Percentiles rank a stretch among this genome's conserved stretches.
Conservation (phyloP, 1,139 yeast species). For the Nakaseomyces glabratus region DNA sequence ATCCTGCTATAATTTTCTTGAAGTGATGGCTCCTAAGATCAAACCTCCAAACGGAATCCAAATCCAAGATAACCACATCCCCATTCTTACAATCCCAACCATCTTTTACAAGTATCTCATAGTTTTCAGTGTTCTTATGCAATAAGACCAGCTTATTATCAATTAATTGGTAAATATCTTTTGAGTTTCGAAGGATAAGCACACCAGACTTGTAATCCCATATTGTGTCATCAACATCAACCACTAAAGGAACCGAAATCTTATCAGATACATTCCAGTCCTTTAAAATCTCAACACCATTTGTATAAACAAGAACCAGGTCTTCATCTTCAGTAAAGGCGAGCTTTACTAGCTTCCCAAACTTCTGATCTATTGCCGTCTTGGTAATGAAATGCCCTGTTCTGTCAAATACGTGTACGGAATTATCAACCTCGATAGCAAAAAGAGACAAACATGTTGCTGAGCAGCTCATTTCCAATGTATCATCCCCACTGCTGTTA, state of each 20-base stretch:
- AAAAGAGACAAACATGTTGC: too few species aligned
- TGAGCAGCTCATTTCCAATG: too few species aligned
- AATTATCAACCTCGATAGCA: constrained; percentile 17
- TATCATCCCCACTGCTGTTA: too few species aligned
- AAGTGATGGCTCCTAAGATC: constrained; percentile 11
- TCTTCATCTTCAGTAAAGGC: constrained; percentile 50
- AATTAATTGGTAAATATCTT: constrained; percentile 17
- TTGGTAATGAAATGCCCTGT: constrained; percentile 16
- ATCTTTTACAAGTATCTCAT: constrained; percentile 23
- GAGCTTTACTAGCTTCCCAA: constrained; percentile 47
- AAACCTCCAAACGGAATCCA: constrained; percentile 17
- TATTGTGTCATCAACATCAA: constrained; percentile 19
- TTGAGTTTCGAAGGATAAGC: constrained; percentile 17
- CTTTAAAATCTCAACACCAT: constrained; percentile 37
- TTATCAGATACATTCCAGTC: constrained; percentile 57
- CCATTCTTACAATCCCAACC: constrained; percentile 25
- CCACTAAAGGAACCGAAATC: constrained; percentile 56
- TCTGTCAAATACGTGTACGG: constrained; percentile 20
- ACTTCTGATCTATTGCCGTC: constrained; percentile 27
- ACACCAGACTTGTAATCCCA: constrained; percentile 26
- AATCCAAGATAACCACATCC: constrained; percentile 20
- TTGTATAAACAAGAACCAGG: constrained; percentile 51
- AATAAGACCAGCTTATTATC: constrained; percentile 10
- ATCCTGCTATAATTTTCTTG: constrained; percentile 32
- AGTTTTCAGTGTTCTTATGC: constrained; percentile 19